phyloP scores from a whole-genome alignment of 495 filamentous ascomycete genomes.

The Penicillium pulvis region DNA sequence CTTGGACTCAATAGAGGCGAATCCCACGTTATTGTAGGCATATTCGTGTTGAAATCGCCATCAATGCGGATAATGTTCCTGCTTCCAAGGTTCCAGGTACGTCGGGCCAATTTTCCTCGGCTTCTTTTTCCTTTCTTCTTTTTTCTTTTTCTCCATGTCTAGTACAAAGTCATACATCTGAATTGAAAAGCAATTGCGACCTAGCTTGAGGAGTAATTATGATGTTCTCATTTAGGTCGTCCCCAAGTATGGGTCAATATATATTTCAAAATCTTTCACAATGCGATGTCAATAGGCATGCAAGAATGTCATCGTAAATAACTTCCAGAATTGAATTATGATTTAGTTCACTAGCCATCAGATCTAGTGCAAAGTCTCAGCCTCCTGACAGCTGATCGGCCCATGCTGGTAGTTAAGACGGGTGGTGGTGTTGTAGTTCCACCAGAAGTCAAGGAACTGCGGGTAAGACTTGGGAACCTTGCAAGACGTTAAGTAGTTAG shows the following conservation, averaged over 20 bases:
- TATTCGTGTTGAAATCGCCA: constrained; percentile 36
- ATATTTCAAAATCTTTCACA: too few species aligned
- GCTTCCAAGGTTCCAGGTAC: too few species aligned
- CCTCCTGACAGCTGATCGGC: constrained; percentile 13
- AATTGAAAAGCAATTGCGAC: too few species aligned
- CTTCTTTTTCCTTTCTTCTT: too few species aligned
- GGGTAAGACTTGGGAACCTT: constrained; percentile 19
- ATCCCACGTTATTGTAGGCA: constrained; percentile 31
- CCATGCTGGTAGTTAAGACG: constrained; percentile 9
- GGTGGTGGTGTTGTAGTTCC: constrained; percentile 26
- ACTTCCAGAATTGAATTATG: neutral
- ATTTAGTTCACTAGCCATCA: neutral
- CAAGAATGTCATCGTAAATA: too few species aligned
- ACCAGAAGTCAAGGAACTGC: constrained; percentile 28
- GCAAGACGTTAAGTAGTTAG: constrained; percentile 17
- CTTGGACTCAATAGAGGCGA: constrained; percentile 15
- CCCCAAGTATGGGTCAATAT: too few species aligned
- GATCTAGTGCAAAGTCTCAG: constrained; percentile 3
- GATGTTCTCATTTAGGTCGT: too few species aligned
- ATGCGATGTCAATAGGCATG: too few species aligned
- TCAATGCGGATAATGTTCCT: neutral
- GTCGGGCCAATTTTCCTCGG: too few species aligned
- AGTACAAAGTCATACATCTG: too few species aligned
- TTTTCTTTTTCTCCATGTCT: too few species aligned
- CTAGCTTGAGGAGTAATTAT: too few species aligned